phyloP scores from a whole-genome alignment of 2,329 filamentous ascomycete genomes.

The Alternaria burnsii region DNA sequence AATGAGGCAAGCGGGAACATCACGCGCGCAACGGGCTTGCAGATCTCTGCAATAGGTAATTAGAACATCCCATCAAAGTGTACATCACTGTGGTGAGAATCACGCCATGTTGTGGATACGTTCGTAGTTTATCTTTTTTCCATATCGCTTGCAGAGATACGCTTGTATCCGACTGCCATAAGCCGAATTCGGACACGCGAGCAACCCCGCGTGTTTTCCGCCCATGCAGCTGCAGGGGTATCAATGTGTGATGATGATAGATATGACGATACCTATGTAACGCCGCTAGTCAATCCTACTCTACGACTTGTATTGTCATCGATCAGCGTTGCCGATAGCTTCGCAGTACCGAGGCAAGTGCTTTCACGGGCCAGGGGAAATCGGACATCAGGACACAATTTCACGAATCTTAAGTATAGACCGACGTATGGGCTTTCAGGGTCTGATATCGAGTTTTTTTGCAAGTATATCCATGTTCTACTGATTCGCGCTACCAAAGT shows the following conservation, averaged over 20 bases:
- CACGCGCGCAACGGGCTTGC: constrained; percentile 50
- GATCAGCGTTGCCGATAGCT: not conserved
- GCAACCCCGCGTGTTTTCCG: constrained; percentile 14
- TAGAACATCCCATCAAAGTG: constrained; percentile 18
- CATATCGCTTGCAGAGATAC: not conserved
- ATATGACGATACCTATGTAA: constrained; percentile 7
- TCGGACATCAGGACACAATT: not conserved
- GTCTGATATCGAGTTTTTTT: not conserved
- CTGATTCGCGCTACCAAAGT: constrained; percentile 56
- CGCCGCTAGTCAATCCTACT: not conserved
- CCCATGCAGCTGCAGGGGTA: not conserved
- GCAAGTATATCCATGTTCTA: constrained; percentile 5
- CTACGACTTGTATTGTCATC: constrained; percentile 4
- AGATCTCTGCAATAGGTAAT: constrained; percentile 37
- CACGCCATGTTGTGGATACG: constrained; percentile 24
- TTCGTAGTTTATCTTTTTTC: not conserved
- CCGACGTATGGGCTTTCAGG: not conserved
- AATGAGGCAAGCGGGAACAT: constrained; percentile 38
- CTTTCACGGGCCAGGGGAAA: not conserved
- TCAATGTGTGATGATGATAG: not conserved
- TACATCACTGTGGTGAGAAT: constrained; percentile 26
- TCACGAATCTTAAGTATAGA: not conserved
- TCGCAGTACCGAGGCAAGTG: not conserved
- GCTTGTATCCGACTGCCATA: not conserved
- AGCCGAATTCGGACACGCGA: constrained; percentile 2